Evolutionary conservation across 2,329 filamentous ascomycete species (phyloP).

Genomic region (Verticillium tricorpus): DNA sequence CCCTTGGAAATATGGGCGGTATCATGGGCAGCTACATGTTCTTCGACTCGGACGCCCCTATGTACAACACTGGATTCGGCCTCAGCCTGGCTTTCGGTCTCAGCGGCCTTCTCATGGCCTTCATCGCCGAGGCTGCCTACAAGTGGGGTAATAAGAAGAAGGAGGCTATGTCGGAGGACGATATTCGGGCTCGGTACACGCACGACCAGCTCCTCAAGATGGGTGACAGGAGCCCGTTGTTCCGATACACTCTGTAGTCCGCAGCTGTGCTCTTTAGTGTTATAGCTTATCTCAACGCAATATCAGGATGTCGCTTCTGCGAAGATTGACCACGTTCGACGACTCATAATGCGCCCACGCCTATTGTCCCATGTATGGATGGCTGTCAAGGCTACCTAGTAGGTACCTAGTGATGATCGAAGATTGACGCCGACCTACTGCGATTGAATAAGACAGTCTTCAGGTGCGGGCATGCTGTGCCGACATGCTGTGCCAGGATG

Average conservation of each 20-base stretch:
- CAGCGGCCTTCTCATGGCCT: slow-evolving; percentile 20
- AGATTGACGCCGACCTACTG: too few relatives aligned
- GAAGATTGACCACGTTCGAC: too few relatives aligned
- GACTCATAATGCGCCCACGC: too few relatives aligned
- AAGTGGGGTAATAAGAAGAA: slow-evolving; percentile 21
- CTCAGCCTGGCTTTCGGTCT: slow-evolving; percentile 24
- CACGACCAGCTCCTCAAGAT: slow-evolving; percentile 12
- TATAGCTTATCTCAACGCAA: too few relatives aligned
- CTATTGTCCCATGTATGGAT: too few relatives aligned
- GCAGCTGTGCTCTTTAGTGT: too few relatives aligned
- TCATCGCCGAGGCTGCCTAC: slow-evolving; percentile 23
- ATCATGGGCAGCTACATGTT: slow-evolving; percentile 35
- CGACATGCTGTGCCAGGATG: too few relatives aligned
- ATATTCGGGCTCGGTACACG: slow-evolving; percentile 13
- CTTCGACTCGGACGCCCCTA: slow-evolving; percentile 25
- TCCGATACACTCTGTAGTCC: slow-evolving; percentile 10
- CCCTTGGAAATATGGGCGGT: slow-evolving; percentile 34
- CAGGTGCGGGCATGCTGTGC: too few relatives aligned
- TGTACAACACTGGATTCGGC: slow-evolving; percentile 30
- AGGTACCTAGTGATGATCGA: too few relatives aligned
- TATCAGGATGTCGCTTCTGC: too few relatives aligned
- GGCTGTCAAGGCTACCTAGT: too few relatives aligned
- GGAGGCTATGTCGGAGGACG: slow-evolving; percentile 18
- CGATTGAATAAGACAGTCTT: too few relatives aligned
- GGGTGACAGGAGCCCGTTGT: slow-evolving; percentile 16